Percentiles rank a stretch among this genome's conserved stretches.
These are phyloP conservation scores for Bipolaris zeicola DNA, from an alignment of 2,329 filamentous ascomycete genomes.

Conservation along the genomic window DNA sequence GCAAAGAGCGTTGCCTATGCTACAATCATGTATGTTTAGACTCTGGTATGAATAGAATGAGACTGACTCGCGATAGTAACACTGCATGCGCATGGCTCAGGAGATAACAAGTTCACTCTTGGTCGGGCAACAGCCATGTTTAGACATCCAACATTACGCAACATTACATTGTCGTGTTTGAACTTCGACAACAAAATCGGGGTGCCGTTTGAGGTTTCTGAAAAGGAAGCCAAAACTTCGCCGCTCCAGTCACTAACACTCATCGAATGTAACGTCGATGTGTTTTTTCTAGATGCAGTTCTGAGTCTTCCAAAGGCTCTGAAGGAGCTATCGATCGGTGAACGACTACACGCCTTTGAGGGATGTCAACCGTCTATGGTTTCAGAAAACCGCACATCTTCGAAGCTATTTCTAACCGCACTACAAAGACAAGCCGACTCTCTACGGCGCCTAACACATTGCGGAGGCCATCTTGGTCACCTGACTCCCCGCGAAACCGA, in stretches of 20 bases:
- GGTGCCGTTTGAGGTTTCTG: constrained; percentile 16
- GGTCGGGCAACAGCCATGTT: constrained; percentile 38
- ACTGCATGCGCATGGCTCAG: constrained; percentile 40
- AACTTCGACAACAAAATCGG: constrained; percentile 34
- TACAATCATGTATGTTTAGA: constrained; percentile 39
- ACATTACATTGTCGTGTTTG: constrained; percentile 42
- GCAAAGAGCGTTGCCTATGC: constrained; percentile 27
- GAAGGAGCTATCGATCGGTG: constrained; percentile 40
- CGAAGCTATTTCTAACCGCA: constrained; percentile 33
- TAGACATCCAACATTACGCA: constrained; percentile 39
- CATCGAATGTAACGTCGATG: constrained; percentile 46
- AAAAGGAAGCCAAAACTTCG: constrained; percentile 31
- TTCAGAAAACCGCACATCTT: constrained; percentile 26
- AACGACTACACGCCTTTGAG: constrained; percentile 38
- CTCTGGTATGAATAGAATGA: background rate
- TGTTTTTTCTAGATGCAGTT: constrained; percentile 34
- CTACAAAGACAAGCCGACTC: constrained; percentile 42
- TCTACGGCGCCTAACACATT: constrained; percentile 36
- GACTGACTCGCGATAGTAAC: constrained; percentile 33
- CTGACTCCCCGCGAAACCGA: constrained; percentile 19
- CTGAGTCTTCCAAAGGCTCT: constrained; percentile 42
- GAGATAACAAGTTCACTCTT: constrained; percentile 35
- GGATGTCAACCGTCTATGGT: constrained; percentile 28
- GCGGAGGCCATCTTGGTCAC: constrained; percentile 27
- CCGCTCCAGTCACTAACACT: constrained; percentile 39